These are phyloP conservation scores for Hyaloscypha bicolor DNA, from an alignment of 495 filamentous ascomycete genomes.

Conservation along the genomic window DNA sequence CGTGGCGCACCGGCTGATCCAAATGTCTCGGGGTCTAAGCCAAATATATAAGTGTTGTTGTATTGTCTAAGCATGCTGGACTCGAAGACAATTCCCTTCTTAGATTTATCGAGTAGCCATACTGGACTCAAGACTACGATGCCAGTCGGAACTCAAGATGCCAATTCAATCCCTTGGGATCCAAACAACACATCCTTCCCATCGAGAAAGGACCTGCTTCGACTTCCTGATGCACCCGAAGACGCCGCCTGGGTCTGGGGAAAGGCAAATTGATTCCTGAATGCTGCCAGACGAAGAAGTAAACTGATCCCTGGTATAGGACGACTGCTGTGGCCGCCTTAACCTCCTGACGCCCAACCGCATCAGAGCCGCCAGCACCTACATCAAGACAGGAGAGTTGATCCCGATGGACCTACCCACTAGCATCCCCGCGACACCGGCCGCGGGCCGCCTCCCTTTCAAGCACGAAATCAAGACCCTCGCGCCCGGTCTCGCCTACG, in stretches of 20 bases:
- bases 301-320: slow-evolving; percentile 30
- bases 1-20: no score
- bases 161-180: slow-evolving; percentile 5
- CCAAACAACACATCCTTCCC: neutral
- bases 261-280: slow-evolving; percentile 43
- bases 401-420: slow-evolving; percentile 49
- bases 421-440: slow-evolving; percentile 48
- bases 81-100: no score
- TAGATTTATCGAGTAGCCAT: no score
- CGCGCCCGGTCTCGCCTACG: slow-evolving; percentile 51
- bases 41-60: no score
- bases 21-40: no score
- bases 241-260: slow-evolving; percentile 66
- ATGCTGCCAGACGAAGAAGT: neutral
- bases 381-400: slow-evolving; percentile 57
- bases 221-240: slow-evolving; percentile 27
- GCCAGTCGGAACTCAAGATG: neutral
- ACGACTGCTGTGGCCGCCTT: slow-evolving; percentile 43
- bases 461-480: slow-evolving; percentile 49
- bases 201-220: neutral
- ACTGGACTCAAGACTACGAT: neutral
- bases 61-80: no score
- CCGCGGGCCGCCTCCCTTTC: slow-evolving; percentile 36
- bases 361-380: slow-evolving; percentile 49
- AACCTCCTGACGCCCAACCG: slow-evolving; percentile 59